Percentiles rank a stretch among this genome's conserved stretches.
Evolutionary conservation across 352 stramenopile genomes (phyloP).

Genomic region (Peronospora destructor): DNA sequence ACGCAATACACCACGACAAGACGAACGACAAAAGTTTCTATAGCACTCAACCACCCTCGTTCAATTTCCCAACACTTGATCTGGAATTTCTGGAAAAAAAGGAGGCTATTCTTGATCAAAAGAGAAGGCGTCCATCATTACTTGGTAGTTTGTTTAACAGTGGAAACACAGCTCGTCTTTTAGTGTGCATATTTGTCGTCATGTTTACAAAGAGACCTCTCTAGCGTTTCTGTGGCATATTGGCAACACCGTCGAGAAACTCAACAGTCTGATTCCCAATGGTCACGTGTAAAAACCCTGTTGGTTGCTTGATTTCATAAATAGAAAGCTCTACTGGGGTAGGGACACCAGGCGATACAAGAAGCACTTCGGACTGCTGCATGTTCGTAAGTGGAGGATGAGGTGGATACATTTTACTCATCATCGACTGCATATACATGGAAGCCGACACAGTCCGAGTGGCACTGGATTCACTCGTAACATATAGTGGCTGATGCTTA

Average conservation of each 20-base stretch:
- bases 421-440: conserved; percentile 57
- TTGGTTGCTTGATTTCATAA: conserved; percentile 82
- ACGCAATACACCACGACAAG: conserved; percentile 32
- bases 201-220: conserved; percentile 11
- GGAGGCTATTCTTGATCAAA: conserved; percentile 8
- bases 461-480: conserved; percentile 7
- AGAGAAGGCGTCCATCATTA: conserved; percentile 17
- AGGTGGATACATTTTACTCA: conserved; percentile 57
- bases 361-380: conserved; percentile 41
- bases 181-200: conserved; percentile 24
- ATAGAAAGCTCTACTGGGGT: conserved; percentile 75
- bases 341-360: conserved; percentile 60
- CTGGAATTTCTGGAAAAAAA: conserved; percentile 3
- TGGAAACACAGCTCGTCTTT: conserved; percentile 23
- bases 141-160: conserved; percentile 19
- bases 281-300: conserved; percentile 72
- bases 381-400: conserved; percentile 39
- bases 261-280: conserved; percentile 78
- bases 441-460: conserved; percentile 25
- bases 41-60: conserved; percentile 22
- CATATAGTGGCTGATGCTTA: conserved; percentile 35
- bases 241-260: conserved; percentile 73
- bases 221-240: conserved; percentile 80
- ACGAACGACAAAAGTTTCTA: conserved; percentile 30
- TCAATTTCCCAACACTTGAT: conserved; percentile 13